Evolutionary conservation across 2,329 filamentous ascomycete genomes (phyloP), one percentile per base, ranked within the genome.

Genomic region (Claviceps pusilla): DNA sequence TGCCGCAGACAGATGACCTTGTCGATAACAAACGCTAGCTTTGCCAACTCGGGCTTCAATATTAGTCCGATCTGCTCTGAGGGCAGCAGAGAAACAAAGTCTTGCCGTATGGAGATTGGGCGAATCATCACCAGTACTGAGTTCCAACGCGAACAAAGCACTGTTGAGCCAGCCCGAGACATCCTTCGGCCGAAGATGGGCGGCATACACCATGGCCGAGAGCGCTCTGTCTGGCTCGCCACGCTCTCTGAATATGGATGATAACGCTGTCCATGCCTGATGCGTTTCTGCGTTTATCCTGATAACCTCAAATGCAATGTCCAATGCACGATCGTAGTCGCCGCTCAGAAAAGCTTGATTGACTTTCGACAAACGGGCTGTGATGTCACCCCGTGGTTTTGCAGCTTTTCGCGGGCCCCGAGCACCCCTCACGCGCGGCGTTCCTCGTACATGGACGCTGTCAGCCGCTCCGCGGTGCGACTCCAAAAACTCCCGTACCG

Each of bases 301-400:
- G 61, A 86, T 83, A 55, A 84, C 77, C 60, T 85, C 81, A 45
- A 76, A 74, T 9, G 80, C 76, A 28, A 78, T 70, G 16, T 76
- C 74, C 41, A 81, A 70, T 5, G 85, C 83, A 45, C 75, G 71
- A 5, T 79, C 74, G 58, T 83, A 82, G 24, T 83, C 74, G 31
- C 76, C 73, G 10, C 76, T 72, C 56, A 88, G 73, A 62, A 83
- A 89, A 4, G 82, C 79, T 56, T 83, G 75, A 56, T 82, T 86
- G 3, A 87, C 86, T 62, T 78, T 74, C 49, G 78, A 76, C 50
- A 89, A 74, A 46, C 83, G 73, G 45, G 78, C 73, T 61, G 84
- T 87, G 65, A 89, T 87, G 60, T 89, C 83, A 45, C 77, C 80
- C 48, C 83, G 79, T 16, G 83, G 84, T 64, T 87, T 84, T 9